Evolutionary conservation across 75 land plant species (phyloP), one percentile per base, ranked within the genome.

Genomic region (Ceratopteris richardii): DNA sequence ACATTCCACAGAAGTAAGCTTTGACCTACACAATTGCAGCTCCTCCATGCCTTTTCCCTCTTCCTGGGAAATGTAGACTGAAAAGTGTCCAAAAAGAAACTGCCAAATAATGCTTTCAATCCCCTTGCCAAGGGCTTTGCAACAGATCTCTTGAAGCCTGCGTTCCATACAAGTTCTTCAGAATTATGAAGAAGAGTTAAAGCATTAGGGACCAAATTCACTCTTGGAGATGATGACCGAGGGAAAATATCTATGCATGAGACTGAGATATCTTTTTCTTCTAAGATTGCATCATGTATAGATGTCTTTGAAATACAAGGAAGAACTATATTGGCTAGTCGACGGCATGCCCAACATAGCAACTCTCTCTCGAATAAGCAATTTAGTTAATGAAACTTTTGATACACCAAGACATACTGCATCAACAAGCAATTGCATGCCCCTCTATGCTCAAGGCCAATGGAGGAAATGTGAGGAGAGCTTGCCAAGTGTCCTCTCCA

Each of bases 321-420:
- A 54, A 93, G 71, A n/a, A 84, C 73, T 20, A 96, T 86, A 58
- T 93, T 93, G 43, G 83, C 80, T 18, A 89, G 78, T 33, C 82
- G 79, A 0, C 98, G 87, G 46, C 98, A 93, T 31, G 89, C 87
- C 12, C 96, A 96, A 50, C 98, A 93, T 0, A 93, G 83, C 30
- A 89, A 83, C 68, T 93, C 98, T 24, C 98, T 96, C 98, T 93
- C n/a, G n/a, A n/a, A n/a, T n/a, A n/a, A n/a, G n/a, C n/a, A n/a
- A n/a, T n/a, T n/a, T n/a, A n/a, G n/a, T n/a, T n/a, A n/a, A n/a
- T n/a, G n/a, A n/a, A n/a, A n/a, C n/a, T n/a, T n/a, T n/a, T n/a
- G n/a, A n/a, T n/a, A n/a, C n/a, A n/a, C n/a, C n/a, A n/a, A n/a
- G n/a, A n/a, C n/a, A n/a, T n/a, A n/a, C n/a, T n/a, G n/a, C n/a